Evolutionary conservation across 208 protist species (phyloP).

Genomic region (Borovskyia barvae): DNA sequence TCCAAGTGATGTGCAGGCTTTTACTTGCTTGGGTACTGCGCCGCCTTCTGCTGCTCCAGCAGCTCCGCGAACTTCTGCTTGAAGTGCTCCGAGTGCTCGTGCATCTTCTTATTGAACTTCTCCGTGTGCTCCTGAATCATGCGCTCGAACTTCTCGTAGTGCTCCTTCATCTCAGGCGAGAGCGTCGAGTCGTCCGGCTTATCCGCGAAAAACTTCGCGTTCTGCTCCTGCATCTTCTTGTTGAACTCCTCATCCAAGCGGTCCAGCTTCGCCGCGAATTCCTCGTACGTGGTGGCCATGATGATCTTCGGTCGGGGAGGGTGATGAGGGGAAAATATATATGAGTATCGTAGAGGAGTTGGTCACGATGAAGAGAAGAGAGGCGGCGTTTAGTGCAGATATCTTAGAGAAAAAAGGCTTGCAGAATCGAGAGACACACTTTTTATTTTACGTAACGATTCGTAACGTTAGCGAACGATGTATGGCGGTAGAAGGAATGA

Average conservation of each 20-base stretch:
- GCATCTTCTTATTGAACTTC: constrained; percentile 94
- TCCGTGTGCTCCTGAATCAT: constrained; percentile 93
- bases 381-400: no score
- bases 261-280: constrained; percentile 89
- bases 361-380: no score
- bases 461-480: no score
- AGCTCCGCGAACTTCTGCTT: constrained; percentile 90
- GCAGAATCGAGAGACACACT: no score
- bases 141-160: constrained; percentile 92
- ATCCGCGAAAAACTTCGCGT: constrained; percentile 92
- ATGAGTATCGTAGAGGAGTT: no score
- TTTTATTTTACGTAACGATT: no score
- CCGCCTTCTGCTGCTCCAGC: constrained; percentile 92
- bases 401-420: no score
- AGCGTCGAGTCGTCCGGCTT: constrained; percentile 88
- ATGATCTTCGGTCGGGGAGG: constrained; percentile 2
- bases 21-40: constrained; percentile 89
- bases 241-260: constrained; percentile 88
- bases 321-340: constrained; percentile 2
- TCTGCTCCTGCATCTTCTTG: constrained; percentile 93
- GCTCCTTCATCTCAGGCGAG: constrained; percentile 91
- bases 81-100: constrained; percentile 91
- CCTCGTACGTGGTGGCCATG: constrained; percentile 88
- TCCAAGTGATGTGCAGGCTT: no score
- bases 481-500: no score